Percentiles rank a stretch among this genome's conserved stretches.
Evolutionary conservation across 1,139 yeast genomes (phyloP).

Genomic region (Saccharomyces hybrid): DNA sequence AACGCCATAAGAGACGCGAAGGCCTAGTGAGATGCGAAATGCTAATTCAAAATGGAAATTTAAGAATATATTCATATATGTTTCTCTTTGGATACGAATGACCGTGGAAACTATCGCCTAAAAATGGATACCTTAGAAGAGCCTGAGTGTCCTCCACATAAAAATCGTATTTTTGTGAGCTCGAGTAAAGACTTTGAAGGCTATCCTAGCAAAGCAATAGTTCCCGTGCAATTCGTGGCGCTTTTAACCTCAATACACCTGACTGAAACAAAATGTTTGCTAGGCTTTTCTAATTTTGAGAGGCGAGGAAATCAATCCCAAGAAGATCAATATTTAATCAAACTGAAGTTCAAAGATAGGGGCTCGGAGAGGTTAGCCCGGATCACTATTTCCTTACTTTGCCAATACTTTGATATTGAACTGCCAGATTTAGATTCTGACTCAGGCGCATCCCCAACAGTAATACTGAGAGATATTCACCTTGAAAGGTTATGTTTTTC

Average conservation of each 20-base stretch:
- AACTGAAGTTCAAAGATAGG: neutral
- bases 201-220: slow-evolving; percentile 4
- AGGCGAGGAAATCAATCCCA: slow-evolving; percentile 3
- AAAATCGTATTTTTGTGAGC: neutral
- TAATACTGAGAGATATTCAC: slow-evolving; percentile 13
- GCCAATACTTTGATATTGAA: slow-evolving; percentile 15
- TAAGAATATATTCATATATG: too few species aligned
- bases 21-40: neutral
- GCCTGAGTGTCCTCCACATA: neutral
- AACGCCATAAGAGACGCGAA: neutral
- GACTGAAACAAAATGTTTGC: slow-evolving; percentile 8
- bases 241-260: slow-evolving; percentile 15
- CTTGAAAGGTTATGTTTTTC: slow-evolving; percentile 14
- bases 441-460: slow-evolving; percentile 5
- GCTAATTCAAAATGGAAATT: neutral
- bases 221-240: slow-evolving; percentile 17
- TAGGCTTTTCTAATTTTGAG: slow-evolving; percentile 17
- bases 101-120: neutral
- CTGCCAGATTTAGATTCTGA: slow-evolving; percentile 9
- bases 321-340: neutral
- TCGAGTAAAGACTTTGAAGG: slow-evolving; percentile 3
- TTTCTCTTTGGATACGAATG: neutral
- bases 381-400: slow-evolving; percentile 17
- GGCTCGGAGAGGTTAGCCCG: slow-evolving; percentile 12
- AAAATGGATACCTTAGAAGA: neutral